Evolutionary conservation across 2,329 filamentous ascomycete genomes (phyloP).

Genomic region (Elsinoe batatas): DNA sequence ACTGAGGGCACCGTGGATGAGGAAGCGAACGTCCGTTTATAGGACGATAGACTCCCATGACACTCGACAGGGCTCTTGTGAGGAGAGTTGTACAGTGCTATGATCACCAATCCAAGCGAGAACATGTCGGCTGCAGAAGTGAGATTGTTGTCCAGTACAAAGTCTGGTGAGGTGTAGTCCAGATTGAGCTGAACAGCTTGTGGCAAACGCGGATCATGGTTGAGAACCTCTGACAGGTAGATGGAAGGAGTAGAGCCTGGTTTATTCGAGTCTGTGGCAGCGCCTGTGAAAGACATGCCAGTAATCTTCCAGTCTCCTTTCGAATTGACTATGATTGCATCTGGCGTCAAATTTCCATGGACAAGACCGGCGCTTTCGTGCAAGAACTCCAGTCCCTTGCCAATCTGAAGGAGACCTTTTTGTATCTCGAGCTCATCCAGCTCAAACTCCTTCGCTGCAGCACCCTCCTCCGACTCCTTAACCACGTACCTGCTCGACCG

Average conservation of each 20-base stretch:
- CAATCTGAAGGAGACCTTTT: slow-evolving; percentile 86
- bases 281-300: slow-evolving; percentile 81
- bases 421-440: slow-evolving; percentile 97
- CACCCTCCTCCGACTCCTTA: slow-evolving; percentile 62
- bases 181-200: slow-evolving; percentile 76
- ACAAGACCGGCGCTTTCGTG: slow-evolving; percentile 92
- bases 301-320: slow-evolving; percentile 99
- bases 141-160: slow-evolving; percentile 82
- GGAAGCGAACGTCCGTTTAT: slow-evolving; percentile 73
- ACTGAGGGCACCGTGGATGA: slow-evolving; percentile 68
- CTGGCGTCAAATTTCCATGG: slow-evolving; percentile 88
- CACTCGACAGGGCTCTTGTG: slow-evolving; percentile 78
- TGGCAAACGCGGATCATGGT: slow-evolving; percentile 76
- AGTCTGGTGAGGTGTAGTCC: slow-evolving; percentile 91
- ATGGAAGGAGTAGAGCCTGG: slow-evolving; percentile 66
- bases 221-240: slow-evolving; percentile 71
- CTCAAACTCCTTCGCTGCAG: slow-evolving; percentile 66
- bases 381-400: slow-evolving; percentile 87
- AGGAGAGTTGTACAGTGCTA: slow-evolving; percentile 90
- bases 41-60: slow-evolving; percentile 69
- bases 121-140: slow-evolving; percentile 85
- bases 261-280: slow-evolving; percentile 59
- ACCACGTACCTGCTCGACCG: slow-evolving; percentile 70
- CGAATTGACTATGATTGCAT: slow-evolving; percentile 85
- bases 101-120: slow-evolving; percentile 76